phyloP scores from a whole-genome alignment of 108 stramenopile genomes.

The Pseudonitzschia multistriata region DNA sequence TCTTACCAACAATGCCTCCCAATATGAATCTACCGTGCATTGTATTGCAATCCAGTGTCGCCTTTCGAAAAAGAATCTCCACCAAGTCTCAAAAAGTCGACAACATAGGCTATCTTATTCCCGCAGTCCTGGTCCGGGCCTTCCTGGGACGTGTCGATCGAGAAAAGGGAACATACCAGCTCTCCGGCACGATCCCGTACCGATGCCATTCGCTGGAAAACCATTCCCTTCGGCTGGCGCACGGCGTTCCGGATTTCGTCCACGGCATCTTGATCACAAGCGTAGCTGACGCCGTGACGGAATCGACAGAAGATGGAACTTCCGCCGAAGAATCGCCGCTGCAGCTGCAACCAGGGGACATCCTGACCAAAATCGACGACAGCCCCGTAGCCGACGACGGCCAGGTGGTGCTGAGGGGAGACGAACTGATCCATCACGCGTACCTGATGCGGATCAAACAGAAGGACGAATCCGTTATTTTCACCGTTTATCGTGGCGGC shows the following conservation, averaged over 20 bases:
- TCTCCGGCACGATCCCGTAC: conserved; percentile 32
- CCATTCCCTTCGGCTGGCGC: conserved; percentile 41
- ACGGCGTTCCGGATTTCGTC: conserved; percentile 30
- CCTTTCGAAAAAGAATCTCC: conserved; percentile 48
- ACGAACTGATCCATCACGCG: conserved; percentile 33
- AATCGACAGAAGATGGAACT: conserved; percentile 5
- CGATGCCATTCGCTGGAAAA: conserved; percentile 43
- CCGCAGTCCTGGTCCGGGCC: conserved; percentile 44
- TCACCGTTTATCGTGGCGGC: not conserved
- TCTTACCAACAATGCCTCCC: too few relatives aligned
- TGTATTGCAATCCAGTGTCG: conserved; percentile 23
- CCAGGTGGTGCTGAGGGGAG: conserved; percentile 47
- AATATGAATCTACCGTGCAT: too few relatives aligned
- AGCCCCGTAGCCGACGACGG: conserved; percentile 54
- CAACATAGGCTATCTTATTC: conserved; percentile 66
- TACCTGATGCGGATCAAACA: conserved; percentile 6
- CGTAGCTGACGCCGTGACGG: conserved; percentile 39
- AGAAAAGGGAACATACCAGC: conserved; percentile 41
- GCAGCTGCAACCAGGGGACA: conserved; percentile 42
- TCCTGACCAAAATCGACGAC: conserved; percentile 50
- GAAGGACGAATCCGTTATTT: not conserved
- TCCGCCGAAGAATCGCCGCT: conserved; percentile 1
- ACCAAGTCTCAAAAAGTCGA: conserved; percentile 35
- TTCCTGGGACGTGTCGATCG: conserved; percentile 44
- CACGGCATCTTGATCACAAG: conserved; percentile 38